phyloP scores from a whole-genome alignment of 257 asterid species.

The Paraleonurus japonicus region DNA sequence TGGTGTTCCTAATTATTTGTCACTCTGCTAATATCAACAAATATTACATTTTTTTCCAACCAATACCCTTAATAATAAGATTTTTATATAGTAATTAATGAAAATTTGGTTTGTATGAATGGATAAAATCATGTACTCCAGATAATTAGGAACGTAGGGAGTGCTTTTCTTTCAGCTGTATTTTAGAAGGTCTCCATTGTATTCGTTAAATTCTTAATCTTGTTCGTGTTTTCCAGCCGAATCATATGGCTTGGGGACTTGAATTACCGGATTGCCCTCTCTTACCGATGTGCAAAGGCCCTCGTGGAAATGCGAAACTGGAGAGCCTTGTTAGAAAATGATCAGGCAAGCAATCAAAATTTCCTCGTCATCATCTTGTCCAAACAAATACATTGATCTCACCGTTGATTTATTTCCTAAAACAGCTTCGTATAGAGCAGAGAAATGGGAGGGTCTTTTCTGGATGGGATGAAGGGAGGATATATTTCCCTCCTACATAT shows the following conservation, averaged over 20 bases:
- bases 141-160: too few relatives aligned
- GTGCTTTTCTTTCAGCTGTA: background rate
- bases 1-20: too few relatives aligned
- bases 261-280: conserved; percentile 83
- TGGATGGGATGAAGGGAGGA: conserved; percentile 88
- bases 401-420: background rate
- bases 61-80: too few relatives aligned
- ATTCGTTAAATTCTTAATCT: background rate
- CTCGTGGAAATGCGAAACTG: conserved; percentile 97
- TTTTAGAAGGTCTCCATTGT: background rate
- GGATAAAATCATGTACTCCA: too few relatives aligned
- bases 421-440: conserved; percentile 85
- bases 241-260: conserved; percentile 97
- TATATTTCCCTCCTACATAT: conserved; percentile 92
- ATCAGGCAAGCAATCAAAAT: conserved; percentile 59
- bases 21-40: too few relatives aligned
- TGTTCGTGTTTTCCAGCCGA: conserved; percentile 49
- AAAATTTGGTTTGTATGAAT: too few relatives aligned
- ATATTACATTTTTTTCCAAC: too few relatives aligned
- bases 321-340: conserved; percentile 91
- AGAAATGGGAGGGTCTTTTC: conserved; percentile 68
- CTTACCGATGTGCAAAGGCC: conserved; percentile 91
- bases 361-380: background rate
- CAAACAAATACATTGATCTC: background rate
- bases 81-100: too few relatives aligned